A percentile compares a stretch with the other conserved stretches of the same genome.
These are phyloP conservation scores for Colletotrichum sp. DNA, from an alignment of 2,329 filamentous ascomycete genomes.

Conservation along the genomic window DNA sequence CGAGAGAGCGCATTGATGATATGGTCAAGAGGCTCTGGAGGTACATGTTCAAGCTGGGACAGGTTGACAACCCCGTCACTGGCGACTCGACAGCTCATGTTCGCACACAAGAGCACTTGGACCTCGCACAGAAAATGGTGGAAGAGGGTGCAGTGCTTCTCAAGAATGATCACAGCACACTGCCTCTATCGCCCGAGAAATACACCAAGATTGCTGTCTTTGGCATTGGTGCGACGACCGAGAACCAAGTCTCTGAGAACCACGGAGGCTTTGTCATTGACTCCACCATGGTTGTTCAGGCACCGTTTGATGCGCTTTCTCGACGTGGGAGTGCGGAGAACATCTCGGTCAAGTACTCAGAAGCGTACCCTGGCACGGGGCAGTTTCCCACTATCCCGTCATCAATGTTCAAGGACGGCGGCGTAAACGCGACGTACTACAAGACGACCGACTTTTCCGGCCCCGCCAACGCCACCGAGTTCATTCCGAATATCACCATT, in stretches of 20 bases:
- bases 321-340: neutral
- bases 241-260: constrained; percentile 30
- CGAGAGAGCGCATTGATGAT: neutral
- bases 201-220: constrained; percentile 34
- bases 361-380: neutral
- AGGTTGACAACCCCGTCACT: constrained; percentile 17
- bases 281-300: neutral
- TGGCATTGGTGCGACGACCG: constrained; percentile 59
- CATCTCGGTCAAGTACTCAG: neutral
- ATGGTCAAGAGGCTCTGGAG: neutral
- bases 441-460: constrained; percentile 19
- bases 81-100: neutral
- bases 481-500: neutral
- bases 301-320: neutral
- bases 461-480: neutral
- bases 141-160: constrained; percentile 33
- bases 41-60: neutral
- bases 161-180: constrained; percentile 58
- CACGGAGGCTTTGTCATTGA: constrained; percentile 13
- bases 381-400: neutral
- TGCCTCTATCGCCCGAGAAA: constrained; percentile 55
- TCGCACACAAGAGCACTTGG: neutral
- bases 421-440: constrained; percentile 25
- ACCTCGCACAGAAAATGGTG: neutral
- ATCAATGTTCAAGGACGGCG: neutral